phyloP scores from a whole-genome alignment of 2,329 filamentous ascomycete species.

The Hypoxylon sp. region DNA sequence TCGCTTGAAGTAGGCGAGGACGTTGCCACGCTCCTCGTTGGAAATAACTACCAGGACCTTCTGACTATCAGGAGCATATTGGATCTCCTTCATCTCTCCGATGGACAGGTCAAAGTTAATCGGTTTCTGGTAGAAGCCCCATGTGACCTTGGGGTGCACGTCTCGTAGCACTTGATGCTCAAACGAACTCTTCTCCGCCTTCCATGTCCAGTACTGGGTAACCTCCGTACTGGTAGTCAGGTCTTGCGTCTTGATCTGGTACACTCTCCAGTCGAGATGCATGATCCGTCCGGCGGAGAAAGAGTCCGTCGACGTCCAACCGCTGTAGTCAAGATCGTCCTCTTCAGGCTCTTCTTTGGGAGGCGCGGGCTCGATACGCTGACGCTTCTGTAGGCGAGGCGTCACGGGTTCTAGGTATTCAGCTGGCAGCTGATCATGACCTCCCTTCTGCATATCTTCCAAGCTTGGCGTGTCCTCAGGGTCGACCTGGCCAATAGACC shows the following conservation, averaged over 20 bases:
- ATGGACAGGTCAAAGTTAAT: slow-evolving; percentile 65
- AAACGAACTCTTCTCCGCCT: slow-evolving; percentile 57
- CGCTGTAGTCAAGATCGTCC: slow-evolving; percentile 60
- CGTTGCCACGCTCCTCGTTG: slow-evolving; percentile 58
- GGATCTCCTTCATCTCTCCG: slow-evolving; percentile 61
- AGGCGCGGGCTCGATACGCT: slow-evolving; percentile 45
- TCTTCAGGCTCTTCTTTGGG: slow-evolving; percentile 43
- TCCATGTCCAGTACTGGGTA: slow-evolving; percentile 70
- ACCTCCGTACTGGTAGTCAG: slow-evolving; percentile 62
- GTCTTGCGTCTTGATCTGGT: slow-evolving; percentile 64
- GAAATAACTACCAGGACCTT: slow-evolving; percentile 60
- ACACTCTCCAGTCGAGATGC: slow-evolving; percentile 64
- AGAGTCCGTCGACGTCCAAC: slow-evolving; percentile 67
- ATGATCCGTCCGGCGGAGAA: slow-evolving; percentile 61
- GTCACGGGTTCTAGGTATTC: slow-evolving; percentile 51
- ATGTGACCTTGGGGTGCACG: slow-evolving; percentile 57
- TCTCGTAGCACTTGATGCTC: slow-evolving; percentile 68
- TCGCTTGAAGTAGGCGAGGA: slow-evolving; percentile 67
- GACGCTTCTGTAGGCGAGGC: slow-evolving; percentile 51
- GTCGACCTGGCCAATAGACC: slow-evolving; percentile 52
- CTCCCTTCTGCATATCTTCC: slow-evolving; percentile 33
- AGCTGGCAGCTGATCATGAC: slow-evolving; percentile 22
- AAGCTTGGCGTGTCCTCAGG: slow-evolving; percentile 44
- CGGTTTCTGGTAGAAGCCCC: slow-evolving; percentile 65
- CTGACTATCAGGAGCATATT: slow-evolving; percentile 58